Percentiles rank a stretch among this genome's conserved stretches.
These are phyloP conservation scores for Azolla pinnata DNA, from an alignment of 75 land plant species.

Conservation along the genomic window DNA sequence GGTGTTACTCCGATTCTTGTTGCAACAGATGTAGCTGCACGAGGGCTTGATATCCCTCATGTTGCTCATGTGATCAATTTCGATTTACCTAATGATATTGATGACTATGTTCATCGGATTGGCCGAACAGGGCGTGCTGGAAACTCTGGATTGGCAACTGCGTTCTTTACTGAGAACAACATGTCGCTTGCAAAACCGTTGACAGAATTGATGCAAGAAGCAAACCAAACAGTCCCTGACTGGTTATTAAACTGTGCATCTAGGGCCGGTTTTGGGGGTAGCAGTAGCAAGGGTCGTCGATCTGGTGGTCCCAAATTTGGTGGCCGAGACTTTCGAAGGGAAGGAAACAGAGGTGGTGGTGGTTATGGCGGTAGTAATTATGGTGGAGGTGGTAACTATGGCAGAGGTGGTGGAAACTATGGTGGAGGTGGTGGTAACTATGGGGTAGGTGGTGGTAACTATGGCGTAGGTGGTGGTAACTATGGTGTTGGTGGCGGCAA, in stretches of 20 bases:
- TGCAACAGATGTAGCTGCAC: slow-evolving; percentile 49
- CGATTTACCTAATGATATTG: slow-evolving; percentile 59
- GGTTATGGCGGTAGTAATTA: slow-evolving; percentile 3
- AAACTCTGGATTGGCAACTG: slow-evolving; percentile 53
- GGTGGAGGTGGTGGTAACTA: background rate
- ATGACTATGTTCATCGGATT: slow-evolving; percentile 64
- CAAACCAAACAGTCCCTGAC: slow-evolving; percentile 53
- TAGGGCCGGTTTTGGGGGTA: slow-evolving; percentile 23
- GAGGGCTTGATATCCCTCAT: slow-evolving; percentile 46
- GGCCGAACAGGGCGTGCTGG: slow-evolving; percentile 69
- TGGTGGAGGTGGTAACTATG: slow-evolving; percentile 4
- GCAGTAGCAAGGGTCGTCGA: slow-evolving; percentile 22
- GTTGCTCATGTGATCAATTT: slow-evolving; percentile 61
- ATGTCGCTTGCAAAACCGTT: slow-evolving; percentile 37
- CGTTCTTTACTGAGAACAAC: slow-evolving; percentile 49
- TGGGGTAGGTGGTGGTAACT: background rate
- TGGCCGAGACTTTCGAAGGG: slow-evolving; percentile 33
- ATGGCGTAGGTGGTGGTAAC: background rate
- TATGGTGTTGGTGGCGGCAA: slow-evolving; percentile 1
- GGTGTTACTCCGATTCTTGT: slow-evolving; percentile 38
- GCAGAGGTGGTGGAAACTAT: background rate
- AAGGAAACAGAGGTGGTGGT: slow-evolving; percentile 18
- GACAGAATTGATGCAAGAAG: slow-evolving; percentile 48
- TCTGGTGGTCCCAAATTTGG: slow-evolving; percentile 38
- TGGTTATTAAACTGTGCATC: slow-evolving; percentile 46